Conservation (phyloP, 129 eudicot species). For the Centella asiatica region DNA sequence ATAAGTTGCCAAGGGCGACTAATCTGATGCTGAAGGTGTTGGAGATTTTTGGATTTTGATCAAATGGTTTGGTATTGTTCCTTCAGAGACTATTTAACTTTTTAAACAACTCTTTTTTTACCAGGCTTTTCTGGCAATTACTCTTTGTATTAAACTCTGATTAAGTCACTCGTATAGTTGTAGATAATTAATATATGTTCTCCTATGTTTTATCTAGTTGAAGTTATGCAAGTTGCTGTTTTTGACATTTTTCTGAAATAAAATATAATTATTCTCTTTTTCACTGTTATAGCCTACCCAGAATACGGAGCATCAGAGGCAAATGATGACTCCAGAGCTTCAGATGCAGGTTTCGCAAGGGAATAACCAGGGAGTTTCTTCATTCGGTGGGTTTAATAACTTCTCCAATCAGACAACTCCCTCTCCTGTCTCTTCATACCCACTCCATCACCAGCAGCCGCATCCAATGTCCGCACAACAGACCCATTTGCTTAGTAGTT, state of each 20-base stretch:
- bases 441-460: constrained; percentile 45
- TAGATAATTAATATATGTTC: not conserved
- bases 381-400: constrained; percentile 37
- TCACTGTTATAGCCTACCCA: constrained; percentile 47
- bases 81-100: too few relatives aligned
- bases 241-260: not conserved
- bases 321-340: constrained; percentile 45
- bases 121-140: too few relatives aligned
- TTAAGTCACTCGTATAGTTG: too few relatives aligned
- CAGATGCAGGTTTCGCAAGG: constrained; percentile 57
- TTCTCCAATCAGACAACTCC: constrained; percentile 45
- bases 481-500: constrained; percentile 35
- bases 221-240: not conserved
- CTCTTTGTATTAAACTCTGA: too few relatives aligned
- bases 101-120: too few relatives aligned
- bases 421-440: constrained; percentile 41
- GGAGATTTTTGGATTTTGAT: too few relatives aligned
- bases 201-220: not conserved
- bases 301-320: constrained; percentile 54
- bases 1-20: too few relatives aligned
- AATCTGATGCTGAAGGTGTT: too few relatives aligned
- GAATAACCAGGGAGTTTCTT: constrained; percentile 38
- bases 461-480: constrained; percentile 60
- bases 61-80: too few relatives aligned
- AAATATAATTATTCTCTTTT: not conserved